These are phyloP conservation scores for Chrysanthemum makinoi DNA, from an alignment of 129 eudicot species.

Conservation along the genomic window DNA sequence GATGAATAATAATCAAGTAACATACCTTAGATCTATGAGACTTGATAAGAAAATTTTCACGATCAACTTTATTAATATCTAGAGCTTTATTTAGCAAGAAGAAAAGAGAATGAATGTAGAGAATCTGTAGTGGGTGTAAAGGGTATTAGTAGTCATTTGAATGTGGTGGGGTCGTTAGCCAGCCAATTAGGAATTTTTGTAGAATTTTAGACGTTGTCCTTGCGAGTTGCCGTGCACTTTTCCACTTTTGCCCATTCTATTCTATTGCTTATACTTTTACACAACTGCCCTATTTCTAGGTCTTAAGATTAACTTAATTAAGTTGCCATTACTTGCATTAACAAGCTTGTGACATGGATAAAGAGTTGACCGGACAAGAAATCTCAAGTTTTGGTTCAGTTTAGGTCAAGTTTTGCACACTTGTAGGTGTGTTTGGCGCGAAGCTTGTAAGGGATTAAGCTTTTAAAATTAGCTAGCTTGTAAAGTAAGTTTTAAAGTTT, in stretches of 20 bases:
- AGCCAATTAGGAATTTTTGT: conserved; percentile 29
- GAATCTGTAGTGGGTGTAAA: neutral
- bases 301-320: neutral
- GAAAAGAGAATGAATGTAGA: neutral
- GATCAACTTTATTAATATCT: too few relatives aligned
- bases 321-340: neutral
- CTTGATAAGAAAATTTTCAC: too few relatives aligned
- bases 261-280: conserved; percentile 19
- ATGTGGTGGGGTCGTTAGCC: conserved; percentile 24
- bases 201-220: conserved; percentile 14
- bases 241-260: conserved; percentile 13
- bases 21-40: too few relatives aligned
- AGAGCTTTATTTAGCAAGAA: too few relatives aligned
- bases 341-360: neutral
- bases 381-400: too few relatives aligned
- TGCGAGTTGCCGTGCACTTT: conserved; percentile 14
- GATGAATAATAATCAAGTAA: too few relatives aligned
- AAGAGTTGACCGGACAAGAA: too few relatives aligned
- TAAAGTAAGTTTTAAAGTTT: too few relatives aligned
- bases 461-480: too few relatives aligned
- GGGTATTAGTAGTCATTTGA: neutral
- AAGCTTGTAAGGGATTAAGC: too few relatives aligned
- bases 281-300: neutral
- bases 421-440: too few relatives aligned
- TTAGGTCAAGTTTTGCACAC: too few relatives aligned